Percentiles rank a stretch among this genome's conserved stretches.
Evolutionary conservation across 257 asterid species (phyloP).

Genomic region (Salvia splendens): DNA sequence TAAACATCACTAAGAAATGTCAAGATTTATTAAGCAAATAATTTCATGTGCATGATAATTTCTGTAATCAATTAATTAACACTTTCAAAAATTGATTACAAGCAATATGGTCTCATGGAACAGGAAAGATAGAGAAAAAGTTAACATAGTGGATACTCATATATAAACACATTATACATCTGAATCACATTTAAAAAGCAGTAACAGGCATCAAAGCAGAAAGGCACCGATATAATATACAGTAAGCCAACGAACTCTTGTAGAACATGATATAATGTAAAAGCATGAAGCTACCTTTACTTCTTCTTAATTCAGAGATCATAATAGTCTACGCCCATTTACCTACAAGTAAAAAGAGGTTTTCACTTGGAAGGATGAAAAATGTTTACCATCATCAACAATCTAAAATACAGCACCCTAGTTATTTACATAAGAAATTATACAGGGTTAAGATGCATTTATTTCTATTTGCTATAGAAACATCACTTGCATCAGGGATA

Average conservation of each 20-base stretch:
- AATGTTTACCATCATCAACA: slow-evolving; percentile 48
- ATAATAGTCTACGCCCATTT: slow-evolving; percentile 75
- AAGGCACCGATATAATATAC: background rate
- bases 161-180: background rate
- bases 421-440: slow-evolving; percentile 23
- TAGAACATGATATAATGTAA: slow-evolving; percentile 36
- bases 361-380: slow-evolving; percentile 79
- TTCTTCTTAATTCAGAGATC: slow-evolving; percentile 89
- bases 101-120: background rate
- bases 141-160: background rate
- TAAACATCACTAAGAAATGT: background rate
- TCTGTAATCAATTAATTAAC: background rate
- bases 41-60: slow-evolving; percentile 3
- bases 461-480: slow-evolving; percentile 1
- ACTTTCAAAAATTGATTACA: background rate
- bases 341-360: slow-evolving; percentile 91
- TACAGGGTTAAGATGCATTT: slow-evolving; percentile 4
- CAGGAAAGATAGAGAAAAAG: slow-evolving; percentile 2
- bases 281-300: slow-evolving; percentile 88
- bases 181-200: slow-evolving; percentile 16
- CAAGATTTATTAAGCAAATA: background rate
- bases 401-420: slow-evolving; percentile 45
- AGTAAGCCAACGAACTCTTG: slow-evolving; percentile 27
- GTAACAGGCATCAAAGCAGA: slow-evolving; percentile 21
- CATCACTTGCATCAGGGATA: slow-evolving; percentile 14